These are phyloP conservation scores for Whalleya microplaca DNA, from an alignment of 2,329 filamentous ascomycete genomes.

Conservation along the genomic window DNA sequence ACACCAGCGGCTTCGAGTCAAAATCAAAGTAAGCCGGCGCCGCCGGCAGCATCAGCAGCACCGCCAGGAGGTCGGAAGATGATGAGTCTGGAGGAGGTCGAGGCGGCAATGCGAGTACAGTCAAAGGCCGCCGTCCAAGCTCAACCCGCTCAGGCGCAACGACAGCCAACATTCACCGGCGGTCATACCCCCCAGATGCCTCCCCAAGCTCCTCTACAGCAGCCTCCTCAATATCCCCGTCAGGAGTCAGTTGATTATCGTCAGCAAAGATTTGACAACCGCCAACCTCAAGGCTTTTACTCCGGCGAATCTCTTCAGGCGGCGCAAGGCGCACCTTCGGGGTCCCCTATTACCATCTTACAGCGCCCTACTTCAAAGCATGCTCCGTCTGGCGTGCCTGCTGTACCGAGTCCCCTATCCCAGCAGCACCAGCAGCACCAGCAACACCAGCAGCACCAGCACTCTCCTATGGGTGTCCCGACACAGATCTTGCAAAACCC, in stretches of 20 bases:
- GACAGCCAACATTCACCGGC: constrained; percentile 30
- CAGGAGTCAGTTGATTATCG: constrained; percentile 34
- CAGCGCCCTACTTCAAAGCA: constrained; percentile 55
- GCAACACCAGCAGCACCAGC: constrained; percentile 41
- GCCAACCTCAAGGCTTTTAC: constrained; percentile 31
- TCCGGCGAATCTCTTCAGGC: constrained; percentile 32
- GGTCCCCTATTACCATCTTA: constrained; percentile 58
- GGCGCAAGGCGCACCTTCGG: constrained; percentile 42
- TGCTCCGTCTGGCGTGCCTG: constrained; percentile 40
- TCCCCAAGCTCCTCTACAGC: constrained; percentile 15
- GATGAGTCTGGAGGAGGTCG: constrained; percentile 95
- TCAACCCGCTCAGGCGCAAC: constrained; percentile 39
- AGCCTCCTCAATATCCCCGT: constrained; percentile 31
- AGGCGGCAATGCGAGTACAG: constrained; percentile 84
- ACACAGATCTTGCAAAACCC: constrained; percentile 82
- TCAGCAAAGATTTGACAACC: constrained; percentile 34
- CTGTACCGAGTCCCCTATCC: constrained; percentile 38
- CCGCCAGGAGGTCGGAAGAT: constrained; percentile 67
- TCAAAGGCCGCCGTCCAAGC: constrained; percentile 50
- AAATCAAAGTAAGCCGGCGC: too few relatives aligned
- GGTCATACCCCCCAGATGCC: constrained; percentile 24
- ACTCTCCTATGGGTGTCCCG: constrained; percentile 55
- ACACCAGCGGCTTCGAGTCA: constrained; percentile 30
- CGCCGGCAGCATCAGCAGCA: constrained; percentile 14
- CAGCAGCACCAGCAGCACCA: constrained; percentile 42